phyloP scores from a whole-genome alignment of 2,329 filamentous ascomycete species.

The Hypoxylon sp. region DNA sequence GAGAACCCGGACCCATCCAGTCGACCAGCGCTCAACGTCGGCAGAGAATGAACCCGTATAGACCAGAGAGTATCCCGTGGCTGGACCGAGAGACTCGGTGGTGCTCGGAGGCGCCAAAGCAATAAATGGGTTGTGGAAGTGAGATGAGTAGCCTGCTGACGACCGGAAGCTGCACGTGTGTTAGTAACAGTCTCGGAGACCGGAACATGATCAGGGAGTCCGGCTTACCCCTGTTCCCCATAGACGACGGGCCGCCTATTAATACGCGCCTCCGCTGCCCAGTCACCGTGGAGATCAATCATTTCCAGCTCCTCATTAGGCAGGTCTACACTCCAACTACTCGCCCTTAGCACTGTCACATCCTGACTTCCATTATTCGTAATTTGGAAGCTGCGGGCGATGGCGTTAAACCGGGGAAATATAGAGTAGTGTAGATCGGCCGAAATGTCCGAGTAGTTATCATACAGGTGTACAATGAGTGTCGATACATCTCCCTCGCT shows the following conservation, averaged over 20 bases:
- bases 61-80: constrained; percentile 74
- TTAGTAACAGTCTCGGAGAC: neutral
- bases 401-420: constrained; percentile 71
- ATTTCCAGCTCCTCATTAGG: constrained; percentile 72
- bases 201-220: neutral
- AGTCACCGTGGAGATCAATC: constrained; percentile 72
- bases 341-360: constrained; percentile 67
- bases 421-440: constrained; percentile 73
- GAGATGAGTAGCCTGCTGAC: constrained; percentile 71
- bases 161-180: constrained; percentile 66
- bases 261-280: constrained; percentile 69
- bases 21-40: constrained; percentile 72
- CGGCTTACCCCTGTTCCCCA: constrained; percentile 64
- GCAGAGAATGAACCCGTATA: constrained; percentile 74
- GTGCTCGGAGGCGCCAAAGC: constrained; percentile 67
- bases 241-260: constrained; percentile 68
- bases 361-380: constrained; percentile 68
- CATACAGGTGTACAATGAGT: constrained; percentile 68
- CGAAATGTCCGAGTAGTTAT: constrained; percentile 68
- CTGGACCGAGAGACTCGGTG: constrained; percentile 71
- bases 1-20: constrained; percentile 70
- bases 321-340: constrained; percentile 72
- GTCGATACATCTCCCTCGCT: constrained; percentile 68
- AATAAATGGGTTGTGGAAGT: constrained; percentile 74
- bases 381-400: constrained; percentile 71